These are phyloP conservation scores for Vigna hirtella DNA, from an alignment of 306 rosid species.

Conservation along the genomic window DNA sequence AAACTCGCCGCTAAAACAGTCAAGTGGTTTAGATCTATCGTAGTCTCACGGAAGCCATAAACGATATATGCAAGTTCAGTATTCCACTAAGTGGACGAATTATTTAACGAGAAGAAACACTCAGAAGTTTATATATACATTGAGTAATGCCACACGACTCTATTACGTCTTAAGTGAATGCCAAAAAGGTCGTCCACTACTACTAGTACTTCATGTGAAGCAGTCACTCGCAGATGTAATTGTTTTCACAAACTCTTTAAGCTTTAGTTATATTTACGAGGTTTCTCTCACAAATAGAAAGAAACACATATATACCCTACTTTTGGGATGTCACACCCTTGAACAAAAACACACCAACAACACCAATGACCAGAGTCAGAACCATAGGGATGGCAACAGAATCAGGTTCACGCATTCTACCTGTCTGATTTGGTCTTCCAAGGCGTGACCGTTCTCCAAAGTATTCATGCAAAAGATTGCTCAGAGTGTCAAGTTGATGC, in stretches of 20 bases:
- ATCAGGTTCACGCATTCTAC: slow-evolving; percentile 57
- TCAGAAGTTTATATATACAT: slow-evolving; percentile 6
- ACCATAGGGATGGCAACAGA: slow-evolving; percentile 58
- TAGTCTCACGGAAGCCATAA: background rate
- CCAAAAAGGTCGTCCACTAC: too few relatives aligned
- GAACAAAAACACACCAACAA: slow-evolving; percentile 68
- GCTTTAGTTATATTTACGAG: slow-evolving; percentile 8
- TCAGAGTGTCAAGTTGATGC: slow-evolving; percentile 82
- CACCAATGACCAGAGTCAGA: slow-evolving; percentile 76
- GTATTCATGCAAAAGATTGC: slow-evolving; percentile 78
- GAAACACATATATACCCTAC: slow-evolving; percentile 30
- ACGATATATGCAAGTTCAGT: background rate
- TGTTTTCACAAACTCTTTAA: background rate
- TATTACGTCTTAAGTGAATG: slow-evolving; percentile 1
- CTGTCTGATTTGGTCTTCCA: slow-evolving; percentile 56
- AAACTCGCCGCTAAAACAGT: too few relatives aligned
- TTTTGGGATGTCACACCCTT: slow-evolving; percentile 64
- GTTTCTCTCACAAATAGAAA: slow-evolving; percentile 15
- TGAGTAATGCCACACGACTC: too few relatives aligned
- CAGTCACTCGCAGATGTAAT: slow-evolving; percentile 13
- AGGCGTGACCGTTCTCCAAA: slow-evolving; percentile 63
- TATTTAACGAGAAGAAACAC: slow-evolving; percentile 9
- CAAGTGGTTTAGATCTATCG: too few relatives aligned
- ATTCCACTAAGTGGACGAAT: slow-evolving; percentile 18
- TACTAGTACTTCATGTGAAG: background rate